A percentile compares a stretch with the other conserved stretches of the same genome.
Evolutionary conservation across 2,329 filamentous ascomycete genomes (phyloP).

Genomic region (Sporothrix brunneoviolacea): DNA sequence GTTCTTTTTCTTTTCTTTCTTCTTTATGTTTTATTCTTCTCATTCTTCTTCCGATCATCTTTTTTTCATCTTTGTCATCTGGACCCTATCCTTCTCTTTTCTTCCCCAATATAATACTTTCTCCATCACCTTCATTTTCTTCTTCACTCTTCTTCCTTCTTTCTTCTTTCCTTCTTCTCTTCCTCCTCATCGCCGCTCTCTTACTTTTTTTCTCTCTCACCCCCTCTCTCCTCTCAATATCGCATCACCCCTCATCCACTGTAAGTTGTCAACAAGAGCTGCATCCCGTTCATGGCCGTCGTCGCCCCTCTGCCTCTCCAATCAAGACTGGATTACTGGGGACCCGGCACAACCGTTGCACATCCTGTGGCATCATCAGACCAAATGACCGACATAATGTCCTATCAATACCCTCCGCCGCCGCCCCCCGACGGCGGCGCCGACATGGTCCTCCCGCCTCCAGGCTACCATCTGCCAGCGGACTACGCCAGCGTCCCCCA

Average conservation of each 20-base stretch:
- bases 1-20: background rate
- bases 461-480: conserved; percentile 32
- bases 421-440: conserved; percentile 31
- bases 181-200: background rate
- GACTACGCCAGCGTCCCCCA: conserved; percentile 15
- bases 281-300: conserved; percentile 29
- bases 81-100: too few relatives aligned
- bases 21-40: background rate
- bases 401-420: conserved; percentile 42
- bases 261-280: background rate
- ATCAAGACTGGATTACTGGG: conserved; percentile 28
- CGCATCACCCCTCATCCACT: background rate
- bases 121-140: background rate
- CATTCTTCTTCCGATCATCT: background rate
- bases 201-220: background rate
- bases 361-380: conserved; percentile 18
- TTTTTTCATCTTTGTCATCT: too few relatives aligned
- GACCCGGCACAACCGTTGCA: conserved; percentile 24
- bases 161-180: background rate
- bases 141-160: background rate
- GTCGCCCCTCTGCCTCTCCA: conserved; percentile 26
- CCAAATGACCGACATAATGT: conserved; percentile 39
- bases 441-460: conserved; percentile 36
- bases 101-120: too few relatives aligned
- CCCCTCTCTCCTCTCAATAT: background rate